Percentiles rank a stretch among this genome's conserved stretches.
phyloP scores from a whole-genome alignment of 805 yeast genomes.

The Isabelozyma heimii region DNA sequence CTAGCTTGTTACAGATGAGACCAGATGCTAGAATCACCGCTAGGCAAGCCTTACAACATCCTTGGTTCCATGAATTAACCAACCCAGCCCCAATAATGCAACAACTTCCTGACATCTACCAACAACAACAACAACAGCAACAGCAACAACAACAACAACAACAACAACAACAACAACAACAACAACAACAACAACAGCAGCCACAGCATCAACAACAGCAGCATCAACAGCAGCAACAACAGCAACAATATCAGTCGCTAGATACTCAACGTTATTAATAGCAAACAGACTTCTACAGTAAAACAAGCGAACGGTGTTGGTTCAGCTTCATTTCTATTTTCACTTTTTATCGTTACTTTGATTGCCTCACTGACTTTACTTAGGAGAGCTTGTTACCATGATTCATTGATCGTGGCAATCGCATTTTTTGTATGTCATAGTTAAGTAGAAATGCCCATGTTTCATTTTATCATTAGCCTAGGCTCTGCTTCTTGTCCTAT shows the following conservation, averaged over 20 bases:
- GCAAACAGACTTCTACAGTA: background rate
- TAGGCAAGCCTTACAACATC: constrained; percentile 62
- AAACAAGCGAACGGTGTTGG: too few relatives aligned
- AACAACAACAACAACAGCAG: constrained; percentile 16
- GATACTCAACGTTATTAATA: constrained; percentile 1
- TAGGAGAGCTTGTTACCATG: too few relatives aligned
- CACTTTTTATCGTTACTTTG: too few relatives aligned
- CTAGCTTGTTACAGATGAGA: constrained; percentile 56
- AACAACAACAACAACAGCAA: constrained; percentile 21
- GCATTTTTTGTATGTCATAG: too few relatives aligned
- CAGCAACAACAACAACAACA: constrained; percentile 12
- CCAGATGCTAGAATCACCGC: constrained; percentile 62
- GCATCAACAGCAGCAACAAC: constrained; percentile 5
- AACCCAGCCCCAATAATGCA: constrained; percentile 35
- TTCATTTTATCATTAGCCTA: too few relatives aligned
- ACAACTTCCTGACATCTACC: constrained; percentile 31
- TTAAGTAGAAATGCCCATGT: too few relatives aligned
- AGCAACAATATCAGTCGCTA: constrained; percentile 1
- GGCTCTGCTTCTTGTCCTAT: too few relatives aligned
- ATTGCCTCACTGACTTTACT: too few relatives aligned
- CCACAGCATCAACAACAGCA: constrained; percentile 11
- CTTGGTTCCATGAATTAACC: constrained; percentile 79
- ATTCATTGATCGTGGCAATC: too few relatives aligned
- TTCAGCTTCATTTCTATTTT: too few relatives aligned
- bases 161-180: constrained; percentile 9